Base-by-base conservation (phyloP, 371 early-diverging fungal genomes). In the Cokeromyces recurvatus region DNA sequence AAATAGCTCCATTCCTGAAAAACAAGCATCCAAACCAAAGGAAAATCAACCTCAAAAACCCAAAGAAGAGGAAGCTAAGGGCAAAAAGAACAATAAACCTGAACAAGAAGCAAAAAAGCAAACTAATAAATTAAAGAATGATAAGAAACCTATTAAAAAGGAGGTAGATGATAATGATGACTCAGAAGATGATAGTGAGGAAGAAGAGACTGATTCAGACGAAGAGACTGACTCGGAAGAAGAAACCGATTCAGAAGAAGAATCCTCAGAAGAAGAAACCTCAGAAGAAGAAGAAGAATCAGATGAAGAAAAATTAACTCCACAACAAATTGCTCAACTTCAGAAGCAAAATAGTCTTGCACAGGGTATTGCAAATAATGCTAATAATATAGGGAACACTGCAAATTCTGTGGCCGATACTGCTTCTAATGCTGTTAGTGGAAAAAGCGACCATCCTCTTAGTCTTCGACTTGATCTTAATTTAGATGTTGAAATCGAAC, bases 381-480 rank as follows among this genome's bases (percentile, higher is more conserved):
- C 11, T 11, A 11, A 5, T 8, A 11, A 11, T 29, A 29, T 8
- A 5, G 29, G 8, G 8, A 29, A 11, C 11, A 15, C 35, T 15
- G 4, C n/a, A 4, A 34, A n/a, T 34, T 7, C 5, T 7, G 29
- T 11, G 5, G 7, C 5, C 5, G 29, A 27, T 7, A 11, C 29
- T 27, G 29, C 29, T 27, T 11, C 5, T 5, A 27, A 27, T 27
- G 29, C 29, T 11, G 11, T 7, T 20, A 19, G 27, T 23, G 16
- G 43, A 21, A 21, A 23, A 10, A n/a, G 25, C 12, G 29, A 59
- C 15, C 48, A 56, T 7, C 57, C 64, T 43, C 47, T 64, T 17
- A 64, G 60, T 40, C 46, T 64, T 16, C 64, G 65, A 38, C 47
- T 65, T 27, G 65, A 65, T 39, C 54, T 65, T 20, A 65, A 65